Base-by-base conservation (phyloP, 352 stramenopile species). In the Saprolegnia parasitica region DNA sequence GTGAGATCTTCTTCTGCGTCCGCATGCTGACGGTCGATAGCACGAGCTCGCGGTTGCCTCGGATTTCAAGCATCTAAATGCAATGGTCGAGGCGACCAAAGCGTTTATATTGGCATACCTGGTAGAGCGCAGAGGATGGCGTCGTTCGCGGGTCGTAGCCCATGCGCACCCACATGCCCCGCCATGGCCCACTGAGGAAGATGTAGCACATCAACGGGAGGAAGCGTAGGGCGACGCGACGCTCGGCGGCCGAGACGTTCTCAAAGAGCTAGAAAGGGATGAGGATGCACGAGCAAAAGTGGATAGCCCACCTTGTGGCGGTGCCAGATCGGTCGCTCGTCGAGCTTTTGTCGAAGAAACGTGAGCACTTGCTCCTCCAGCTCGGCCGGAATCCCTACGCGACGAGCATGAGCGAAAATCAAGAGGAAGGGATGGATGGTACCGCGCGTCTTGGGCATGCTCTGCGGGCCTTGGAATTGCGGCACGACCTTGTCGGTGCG, bases 131-230 rank as follows among this genome's bases (percentile, higher is more conserved):
- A 9, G 81, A 77, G 26, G 82, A 77, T 8, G 71, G 73, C 0
- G 71, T 72, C 46, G 64, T 72, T 32, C 86, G 75, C 6, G 86
- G 86, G 54, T 93, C 86, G 66, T 90, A 91, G 13, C 86, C 86
- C 79, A 92, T 89, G 26, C 84, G 84, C 21, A 93, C 87, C 83
- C 83, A 93, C 56, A 81, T 91, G 0, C 84, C 82, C 60, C 86
- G 80, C 86, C 86, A 93, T 20, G 86, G 86, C 4, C 86, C 86
- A 62, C 91, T 85, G 6, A 91, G 80, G 73, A 92, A 91, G 39
- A 93, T 85, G 61, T 93, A 93, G 75, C 86, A 93, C 58, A 93
- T 71, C 56, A 86, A 84, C 5, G 82, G 78, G 35, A 91, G 65
- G 3, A 93, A 72, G 0, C 83, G 78, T 16, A 82, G 65, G 23